phyloP scores from a whole-genome alignment of 805 yeast genomes.

The Nakazawaea sp. region DNA sequence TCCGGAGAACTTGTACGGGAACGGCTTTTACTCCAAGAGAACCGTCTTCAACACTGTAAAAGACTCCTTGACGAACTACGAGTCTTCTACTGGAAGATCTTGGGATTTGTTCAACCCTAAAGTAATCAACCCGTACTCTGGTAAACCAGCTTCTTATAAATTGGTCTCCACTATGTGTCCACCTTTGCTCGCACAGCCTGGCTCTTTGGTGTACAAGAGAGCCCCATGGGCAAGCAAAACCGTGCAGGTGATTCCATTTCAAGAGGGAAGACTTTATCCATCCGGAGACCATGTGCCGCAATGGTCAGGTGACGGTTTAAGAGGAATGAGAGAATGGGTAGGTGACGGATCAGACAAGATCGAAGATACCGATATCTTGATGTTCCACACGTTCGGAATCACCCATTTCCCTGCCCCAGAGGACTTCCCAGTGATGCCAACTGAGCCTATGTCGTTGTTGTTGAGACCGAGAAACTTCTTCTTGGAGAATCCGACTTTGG shows the following conservation, averaged over 20 bases:
- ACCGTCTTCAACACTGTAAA: constrained; percentile 62
- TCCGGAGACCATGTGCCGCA: constrained; percentile 77
- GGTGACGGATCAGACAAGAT: constrained; percentile 52
- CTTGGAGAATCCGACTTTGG: constrained; percentile 70
- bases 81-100: constrained; percentile 59
- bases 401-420: constrained; percentile 87
- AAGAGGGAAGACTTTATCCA: constrained; percentile 70
- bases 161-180: constrained; percentile 72
- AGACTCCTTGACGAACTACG: constrained; percentile 58
- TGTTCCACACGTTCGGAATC: constrained; percentile 80
- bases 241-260: constrained; percentile 64
- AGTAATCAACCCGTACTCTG: constrained; percentile 59
- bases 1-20: constrained; percentile 69
- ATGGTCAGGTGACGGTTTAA: constrained; percentile 61
- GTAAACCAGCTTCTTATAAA: constrained; percentile 71
- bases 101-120: constrained; percentile 77
- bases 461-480: constrained; percentile 78
- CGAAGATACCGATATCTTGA: constrained; percentile 64
- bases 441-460: constrained; percentile 70
- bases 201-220: constrained; percentile 70
- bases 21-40: constrained; percentile 62
- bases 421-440: constrained; percentile 87
- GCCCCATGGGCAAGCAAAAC: constrained; percentile 75
- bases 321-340: constrained; percentile 65
- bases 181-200: constrained; percentile 64